These are phyloP conservation scores for Pseudogymnoascus sp. DNA, from an alignment of 2,329 filamentous ascomycete genomes.

Conservation along the genomic window DNA sequence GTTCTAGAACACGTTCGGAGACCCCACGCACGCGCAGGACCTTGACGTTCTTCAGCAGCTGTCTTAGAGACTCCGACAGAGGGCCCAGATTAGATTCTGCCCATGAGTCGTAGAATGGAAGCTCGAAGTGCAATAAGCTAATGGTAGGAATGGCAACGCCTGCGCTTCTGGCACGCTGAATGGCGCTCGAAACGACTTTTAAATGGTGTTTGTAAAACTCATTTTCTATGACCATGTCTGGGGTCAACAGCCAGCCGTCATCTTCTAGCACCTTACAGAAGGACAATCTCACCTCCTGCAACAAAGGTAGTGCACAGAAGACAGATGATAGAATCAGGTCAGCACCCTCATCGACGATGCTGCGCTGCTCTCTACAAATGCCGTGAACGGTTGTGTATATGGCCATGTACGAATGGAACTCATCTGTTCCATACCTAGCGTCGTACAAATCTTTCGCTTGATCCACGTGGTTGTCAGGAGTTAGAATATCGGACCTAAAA, in stretches of 20 bases:
- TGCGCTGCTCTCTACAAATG: slow-evolving; percentile 14
- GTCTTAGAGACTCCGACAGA: slow-evolving; percentile 13
- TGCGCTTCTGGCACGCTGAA: slow-evolving; percentile 7
- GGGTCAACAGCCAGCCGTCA: background rate
- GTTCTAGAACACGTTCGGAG: slow-evolving; percentile 4
- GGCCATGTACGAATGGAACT: slow-evolving; percentile 13
- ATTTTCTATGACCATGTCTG: slow-evolving; percentile 21
- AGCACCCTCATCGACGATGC: slow-evolving; percentile 12
- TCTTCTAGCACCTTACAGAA: slow-evolving; percentile 12
- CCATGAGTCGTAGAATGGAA: slow-evolving; percentile 12
- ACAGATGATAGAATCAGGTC: slow-evolving; percentile 13
- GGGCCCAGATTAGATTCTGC: slow-evolving; percentile 13
- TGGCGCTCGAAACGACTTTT: slow-evolving; percentile 4
- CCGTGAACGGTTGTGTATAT: slow-evolving; percentile 11
- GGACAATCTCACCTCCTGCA: slow-evolving; percentile 13
- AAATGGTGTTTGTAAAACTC: slow-evolving; percentile 13
- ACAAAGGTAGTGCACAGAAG: slow-evolving; percentile 1
- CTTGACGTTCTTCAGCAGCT: slow-evolving; percentile 11
- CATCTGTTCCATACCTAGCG: slow-evolving; percentile 10
- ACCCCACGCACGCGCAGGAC: slow-evolving; percentile 12
- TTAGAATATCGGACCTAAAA: slow-evolving; percentile 16
- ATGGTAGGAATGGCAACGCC: slow-evolving; percentile 14
- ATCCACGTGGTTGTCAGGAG: slow-evolving; percentile 13
- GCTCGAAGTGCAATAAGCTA: slow-evolving; percentile 14
- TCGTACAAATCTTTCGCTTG: slow-evolving; percentile 15